phyloP scores from a whole-genome alignment of 768 basidiomycete genomes.

The Lactifluus hygrophoroides region DNA sequence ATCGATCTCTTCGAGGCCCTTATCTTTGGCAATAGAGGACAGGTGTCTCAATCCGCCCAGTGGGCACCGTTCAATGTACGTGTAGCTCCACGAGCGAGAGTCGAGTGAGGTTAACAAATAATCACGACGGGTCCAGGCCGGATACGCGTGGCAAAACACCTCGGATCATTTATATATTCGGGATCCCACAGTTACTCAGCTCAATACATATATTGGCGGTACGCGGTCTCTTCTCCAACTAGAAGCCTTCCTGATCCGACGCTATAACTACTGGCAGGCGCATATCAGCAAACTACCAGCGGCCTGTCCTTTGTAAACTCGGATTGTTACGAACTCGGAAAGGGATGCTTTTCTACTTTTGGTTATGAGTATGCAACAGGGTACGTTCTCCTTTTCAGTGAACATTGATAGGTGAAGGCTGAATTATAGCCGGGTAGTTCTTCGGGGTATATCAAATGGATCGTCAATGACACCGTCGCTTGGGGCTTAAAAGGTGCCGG shows the following conservation, averaged over 20 bases:
- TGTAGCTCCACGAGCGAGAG: background rate
- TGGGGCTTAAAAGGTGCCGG: slow-evolving; percentile 74
- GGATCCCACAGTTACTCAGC: slow-evolving; percentile 43
- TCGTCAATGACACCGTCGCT: slow-evolving; percentile 52
- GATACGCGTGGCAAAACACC: slow-evolving; percentile 60
- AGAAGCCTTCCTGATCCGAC: background rate
- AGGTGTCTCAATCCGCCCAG: slow-evolving; percentile 81
- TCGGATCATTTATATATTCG: slow-evolving; percentile 49
- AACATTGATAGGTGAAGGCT: background rate
- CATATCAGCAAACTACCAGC: slow-evolving; percentile 72
- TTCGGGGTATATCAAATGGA: slow-evolving; percentile 69
- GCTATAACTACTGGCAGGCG: slow-evolving; percentile 3
- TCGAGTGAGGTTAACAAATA: background rate
- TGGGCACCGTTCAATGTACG: slow-evolving; percentile 45
- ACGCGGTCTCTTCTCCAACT: slow-evolving; percentile 14
- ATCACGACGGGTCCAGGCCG: slow-evolving; percentile 44
- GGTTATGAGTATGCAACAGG: slow-evolving; percentile 68
- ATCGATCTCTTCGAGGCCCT: slow-evolving; percentile 89
- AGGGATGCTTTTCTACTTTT: slow-evolving; percentile 61
- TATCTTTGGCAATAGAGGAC: slow-evolving; percentile 39
- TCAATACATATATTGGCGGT: slow-evolving; percentile 63
- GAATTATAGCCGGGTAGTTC: background rate
- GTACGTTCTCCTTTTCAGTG: slow-evolving; percentile 43
- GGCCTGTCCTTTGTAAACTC: slow-evolving; percentile 59
- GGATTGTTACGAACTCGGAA: slow-evolving; percentile 55